Conservation (phyloP, 306 rosid species). For the Dryas alaskensis region DNA sequence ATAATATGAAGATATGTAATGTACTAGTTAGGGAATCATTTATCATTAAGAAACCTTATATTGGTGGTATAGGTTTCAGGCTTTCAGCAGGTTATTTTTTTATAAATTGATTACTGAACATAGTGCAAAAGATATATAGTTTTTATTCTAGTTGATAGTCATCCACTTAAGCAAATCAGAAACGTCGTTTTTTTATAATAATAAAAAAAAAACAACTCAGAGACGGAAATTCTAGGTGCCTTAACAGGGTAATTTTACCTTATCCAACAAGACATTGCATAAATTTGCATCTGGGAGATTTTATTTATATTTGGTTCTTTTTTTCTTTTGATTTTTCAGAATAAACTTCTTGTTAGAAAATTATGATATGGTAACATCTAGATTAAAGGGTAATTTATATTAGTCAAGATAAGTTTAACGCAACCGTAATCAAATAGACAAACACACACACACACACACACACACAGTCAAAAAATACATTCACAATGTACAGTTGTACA, state of each 20-base stretch:
- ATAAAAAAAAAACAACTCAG: no score
- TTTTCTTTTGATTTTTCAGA: background rate
- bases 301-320: background rate
- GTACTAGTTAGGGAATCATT: background rate
- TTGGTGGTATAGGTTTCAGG: conserved; percentile 1
- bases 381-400: background rate
- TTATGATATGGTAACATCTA: background rate
- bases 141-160: background rate
- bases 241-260: no score
- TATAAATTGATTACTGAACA: background rate
- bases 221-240: background rate
- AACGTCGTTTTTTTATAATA: no score
- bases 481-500: no score
- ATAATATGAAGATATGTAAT: background rate
- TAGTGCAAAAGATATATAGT: background rate
- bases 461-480: no score
- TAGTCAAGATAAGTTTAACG: background rate
- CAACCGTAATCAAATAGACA: no score
- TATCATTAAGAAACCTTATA: background rate
- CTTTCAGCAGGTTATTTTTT: background rate
- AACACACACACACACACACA: no score
- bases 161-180: background rate
- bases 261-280: background rate
- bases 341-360: background rate
- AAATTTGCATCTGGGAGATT: background rate